Base-by-base conservation (phyloP, 805 yeast genomes). In the Pichia nanzhaoensis region DNA sequence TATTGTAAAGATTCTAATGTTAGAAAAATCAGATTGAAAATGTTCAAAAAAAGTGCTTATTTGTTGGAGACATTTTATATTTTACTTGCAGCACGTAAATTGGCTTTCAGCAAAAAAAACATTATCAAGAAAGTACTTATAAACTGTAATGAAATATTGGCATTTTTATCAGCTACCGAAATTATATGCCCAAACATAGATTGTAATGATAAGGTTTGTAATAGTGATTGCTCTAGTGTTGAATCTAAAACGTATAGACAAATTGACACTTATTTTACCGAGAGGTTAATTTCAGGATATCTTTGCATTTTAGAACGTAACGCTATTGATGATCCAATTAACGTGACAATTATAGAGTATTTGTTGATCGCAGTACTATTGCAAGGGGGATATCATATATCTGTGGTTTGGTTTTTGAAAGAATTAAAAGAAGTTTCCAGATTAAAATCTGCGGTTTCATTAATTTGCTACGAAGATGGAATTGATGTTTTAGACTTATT, bases 331-430 rank as follows among this genome's bases (percentile, higher is more conserved):
- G 49, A 53, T 44, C 51, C 54, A 3, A 28, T 21, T 9, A 39
- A 46, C 20, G 39, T 46, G 12, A 22, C 17, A 16, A 18, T 52
- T 1, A 39, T 48, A 27, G 46, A 48, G 20, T 37, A 43, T 3
- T 27, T 52, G 1, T 24, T 53, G 18, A 40, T 40, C 28, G 49
- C 50, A 6, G 22, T 53, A 2, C 18, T 55, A 20, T 44, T 51
- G 17, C 48, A 49, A 19, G 58, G 58, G 14, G 53, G 52, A 2
- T 41, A 44, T 20, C 49, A 47, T 31, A 24, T 53, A 8, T 36
- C 48, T 10, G 31, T 37, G 2, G 40, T 53, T 18, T 49, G 52
- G 54, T 33, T 47, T 24, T 22, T 50, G 13, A 46, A 40, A 8
- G 39, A n/a, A 16, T 10, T 55, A 22, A 22, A 38, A 17, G 52